Conservation (phyloP, 2,329 filamentous ascomycete species). For the Penicillium nordicum region DNA sequence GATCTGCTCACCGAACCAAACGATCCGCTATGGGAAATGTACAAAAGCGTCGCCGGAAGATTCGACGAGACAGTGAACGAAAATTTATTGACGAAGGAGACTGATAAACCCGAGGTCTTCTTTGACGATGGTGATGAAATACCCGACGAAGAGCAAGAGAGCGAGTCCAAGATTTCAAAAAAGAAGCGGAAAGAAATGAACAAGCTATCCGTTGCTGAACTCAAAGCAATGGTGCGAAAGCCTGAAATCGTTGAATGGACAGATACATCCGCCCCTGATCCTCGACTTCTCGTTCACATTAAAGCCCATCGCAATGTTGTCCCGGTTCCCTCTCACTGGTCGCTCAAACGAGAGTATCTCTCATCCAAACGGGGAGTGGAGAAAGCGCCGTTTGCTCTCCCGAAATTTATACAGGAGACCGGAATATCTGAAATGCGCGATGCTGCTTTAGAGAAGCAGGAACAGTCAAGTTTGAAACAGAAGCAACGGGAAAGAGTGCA, state of each 20-base stretch:
- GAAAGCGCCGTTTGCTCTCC: slow-evolving; percentile 86
- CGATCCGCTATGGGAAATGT: slow-evolving; percentile 78
- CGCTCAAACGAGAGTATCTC: slow-evolving; percentile 91
- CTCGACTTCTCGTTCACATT: slow-evolving; percentile 84
- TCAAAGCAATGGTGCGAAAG: slow-evolving; percentile 86
- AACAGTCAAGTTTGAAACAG: slow-evolving; percentile 85
- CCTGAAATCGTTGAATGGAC: slow-evolving; percentile 98
- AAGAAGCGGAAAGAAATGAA: slow-evolving; percentile 90
- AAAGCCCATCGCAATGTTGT: slow-evolving; percentile 95
- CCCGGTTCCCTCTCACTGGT: slow-evolving; percentile 91
- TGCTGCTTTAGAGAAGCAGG: slow-evolving; percentile 91
- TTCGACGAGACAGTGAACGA: slow-evolving; percentile 67
- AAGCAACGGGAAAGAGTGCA: slow-evolving; percentile 92
- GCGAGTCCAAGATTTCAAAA: slow-evolving; percentile 74
- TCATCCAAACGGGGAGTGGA: slow-evolving; percentile 97
- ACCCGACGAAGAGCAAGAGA: slow-evolving; percentile 66
- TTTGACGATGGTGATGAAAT: slow-evolving; percentile 83
- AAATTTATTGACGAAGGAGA: slow-evolving; percentile 61
- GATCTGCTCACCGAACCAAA: slow-evolving; percentile 56
- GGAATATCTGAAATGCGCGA: slow-evolving; percentile 98
- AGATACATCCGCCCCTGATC: slow-evolving; percentile 86
- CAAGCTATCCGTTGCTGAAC: slow-evolving; percentile 89
- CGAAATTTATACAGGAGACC: slow-evolving; percentile 95
- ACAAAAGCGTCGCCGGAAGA: slow-evolving; percentile 74
- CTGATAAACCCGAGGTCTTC: slow-evolving; percentile 79